Evolutionary conservation across 768 basidiomycete species (phyloP).

Genomic region (Guyanaporus albipodus): DNA sequence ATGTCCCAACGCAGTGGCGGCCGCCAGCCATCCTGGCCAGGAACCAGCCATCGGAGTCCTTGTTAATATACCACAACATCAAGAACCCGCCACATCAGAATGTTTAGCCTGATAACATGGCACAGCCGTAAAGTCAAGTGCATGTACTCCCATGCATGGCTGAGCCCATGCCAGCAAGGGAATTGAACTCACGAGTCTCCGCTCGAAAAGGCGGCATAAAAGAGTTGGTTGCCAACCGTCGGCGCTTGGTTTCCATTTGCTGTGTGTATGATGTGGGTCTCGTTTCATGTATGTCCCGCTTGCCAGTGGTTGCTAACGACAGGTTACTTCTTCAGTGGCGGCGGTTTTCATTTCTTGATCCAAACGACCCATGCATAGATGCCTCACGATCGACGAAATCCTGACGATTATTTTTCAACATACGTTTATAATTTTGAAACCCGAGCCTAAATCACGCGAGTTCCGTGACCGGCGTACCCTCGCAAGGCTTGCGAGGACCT

Average conservation of each 20-base stretch:
- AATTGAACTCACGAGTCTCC: slow-evolving; percentile 14
- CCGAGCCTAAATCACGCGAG: slow-evolving; percentile 26
- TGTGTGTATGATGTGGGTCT: slow-evolving; percentile 26
- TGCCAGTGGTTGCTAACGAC: neutral
- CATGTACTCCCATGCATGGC: neutral
- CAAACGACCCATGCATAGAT: slow-evolving; percentile 30
- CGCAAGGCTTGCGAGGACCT: slow-evolving; percentile 31
- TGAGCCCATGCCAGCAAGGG: slow-evolving; percentile 1
- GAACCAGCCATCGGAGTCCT: slow-evolving; percentile 17
- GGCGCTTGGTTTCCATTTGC: slow-evolving; percentile 13
- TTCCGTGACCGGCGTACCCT: slow-evolving; percentile 30
- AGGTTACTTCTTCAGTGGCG: slow-evolving; percentile 7
- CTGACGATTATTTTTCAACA: slow-evolving; percentile 30
- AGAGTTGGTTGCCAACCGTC: neutral
- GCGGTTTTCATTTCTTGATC: slow-evolving; percentile 10
- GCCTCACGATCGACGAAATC: slow-evolving; percentile 32
- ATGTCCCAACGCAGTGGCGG: neutral
- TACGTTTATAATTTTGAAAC: slow-evolving; percentile 27
- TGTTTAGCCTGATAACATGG: neutral
- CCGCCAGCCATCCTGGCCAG: slow-evolving; percentile 1
- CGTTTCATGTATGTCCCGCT: neutral
- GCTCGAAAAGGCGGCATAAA: slow-evolving; percentile 20
- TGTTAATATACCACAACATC: slow-evolving; percentile 1
- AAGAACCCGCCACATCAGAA: slow-evolving; percentile 21
- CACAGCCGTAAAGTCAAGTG: slow-evolving; percentile 13